A percentile compares a stretch with the other conserved stretches of the same genome.
Conservation (phyloP, 345 rosid genomes). For the Dimocarpus longan region DNA sequence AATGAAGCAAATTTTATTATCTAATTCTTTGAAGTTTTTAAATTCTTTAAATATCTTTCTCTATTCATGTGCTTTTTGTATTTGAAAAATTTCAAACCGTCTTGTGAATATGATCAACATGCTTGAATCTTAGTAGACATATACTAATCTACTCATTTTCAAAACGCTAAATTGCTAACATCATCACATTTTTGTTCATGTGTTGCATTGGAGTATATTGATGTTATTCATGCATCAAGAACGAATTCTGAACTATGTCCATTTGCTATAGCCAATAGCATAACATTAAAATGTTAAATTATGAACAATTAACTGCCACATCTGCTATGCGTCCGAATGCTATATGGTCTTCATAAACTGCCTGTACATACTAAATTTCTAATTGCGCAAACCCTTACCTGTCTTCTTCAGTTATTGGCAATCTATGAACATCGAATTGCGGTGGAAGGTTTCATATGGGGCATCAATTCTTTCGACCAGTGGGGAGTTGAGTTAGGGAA, state of each 20-base stretch:
- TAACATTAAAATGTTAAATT: neutral
- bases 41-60: neutral
- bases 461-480: constrained; percentile 97
- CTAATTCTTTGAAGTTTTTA: constrained; percentile 5
- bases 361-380: neutral
- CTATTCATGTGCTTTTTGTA: neutral
- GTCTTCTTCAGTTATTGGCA: constrained; percentile 67
- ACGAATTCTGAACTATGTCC: no score
- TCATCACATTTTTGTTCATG: neutral
- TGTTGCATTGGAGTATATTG: neutral
- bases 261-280: neutral
- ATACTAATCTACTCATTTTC: neutral
- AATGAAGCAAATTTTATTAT: neutral
- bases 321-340: neutral
- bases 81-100: neutral
- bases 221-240: neutral
- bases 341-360: neutral
- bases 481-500: constrained; percentile 99
- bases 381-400: neutral
- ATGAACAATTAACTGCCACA: neutral
- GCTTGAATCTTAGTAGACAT: neutral
- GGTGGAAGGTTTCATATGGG: constrained; percentile 95
- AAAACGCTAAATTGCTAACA: neutral
- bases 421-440: constrained; percentile 95
- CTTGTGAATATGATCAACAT: neutral